Base-by-base conservation (phyloP, 371 early-diverging fungal genomes). In the Paraphysoderma sedebokerense region DNA sequence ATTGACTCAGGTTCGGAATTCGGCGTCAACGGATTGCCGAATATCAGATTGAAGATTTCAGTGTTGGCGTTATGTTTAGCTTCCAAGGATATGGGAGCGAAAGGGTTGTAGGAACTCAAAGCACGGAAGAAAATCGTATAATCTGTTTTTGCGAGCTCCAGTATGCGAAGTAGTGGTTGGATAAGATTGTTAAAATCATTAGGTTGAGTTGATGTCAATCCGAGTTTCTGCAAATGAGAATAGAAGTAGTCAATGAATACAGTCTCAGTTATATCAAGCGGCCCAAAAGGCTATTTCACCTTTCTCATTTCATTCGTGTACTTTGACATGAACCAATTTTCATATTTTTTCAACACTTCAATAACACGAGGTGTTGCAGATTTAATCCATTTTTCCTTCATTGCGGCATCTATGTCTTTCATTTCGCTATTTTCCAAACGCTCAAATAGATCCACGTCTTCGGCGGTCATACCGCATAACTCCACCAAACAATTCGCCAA, bases 41-140 rank as follows among this genome's bases (percentile, higher is more conserved):
- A 37, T 23, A 3, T 5, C 5, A 24, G 38, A n/a, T n/a, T n/a
- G n/a, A n/a, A n/a, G n/a, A n/a, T n/a, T n/a, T n/a, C n/a, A n/a
- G n/a, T 28, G 38, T 7, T 9, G 5, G 3, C 5, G 30, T 44
- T n/a, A 1, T 15, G 1, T 5, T 30, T 17, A 20, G 44, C 3
- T 2, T 28, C 26, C 22, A 2, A 3, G 8, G 26, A 20, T 12
- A 15, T 2, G 7, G 42, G 51, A 0, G 45, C 48, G 19, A 58
- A 57, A 5, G 62, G 50, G 24, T 46, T 13, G 38, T 60, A 61
- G 15, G 61, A 48, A 31, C 66, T 66, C 3, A 89, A 60, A 0
- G 68, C 52, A 3, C 87, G 66, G 60, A 84, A 78, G 51, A 87
- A 82, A 34, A 61, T 56, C n/a, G 79, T 74, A 50, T 82, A 82